phyloP scores from a whole-genome alignment of 179 eudicot species.

The Nepenthes alata region DNA sequence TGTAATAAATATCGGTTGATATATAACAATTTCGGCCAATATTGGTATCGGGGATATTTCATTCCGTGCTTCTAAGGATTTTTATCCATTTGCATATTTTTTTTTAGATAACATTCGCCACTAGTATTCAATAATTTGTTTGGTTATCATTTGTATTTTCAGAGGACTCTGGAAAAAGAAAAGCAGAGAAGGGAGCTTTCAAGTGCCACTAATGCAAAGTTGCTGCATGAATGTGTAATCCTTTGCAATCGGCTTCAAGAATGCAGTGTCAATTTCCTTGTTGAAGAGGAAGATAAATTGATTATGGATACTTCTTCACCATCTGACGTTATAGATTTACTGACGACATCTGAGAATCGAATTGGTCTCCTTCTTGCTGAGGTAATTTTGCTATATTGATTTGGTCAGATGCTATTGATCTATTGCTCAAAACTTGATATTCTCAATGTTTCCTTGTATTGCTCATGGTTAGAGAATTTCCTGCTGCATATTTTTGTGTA shows the following conservation, averaged over 20 bases:
- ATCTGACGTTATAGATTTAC: constrained; percentile 51
- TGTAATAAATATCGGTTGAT: no score
- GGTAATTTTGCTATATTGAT: constrained; percentile 28
- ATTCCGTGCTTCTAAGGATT: no score
- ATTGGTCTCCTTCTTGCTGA: constrained; percentile 78
- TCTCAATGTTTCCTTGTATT: no score
- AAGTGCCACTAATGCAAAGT: constrained; percentile 37
- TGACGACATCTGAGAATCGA: constrained; percentile 57
- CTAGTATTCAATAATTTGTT: no score
- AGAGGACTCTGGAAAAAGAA: constrained; percentile 55
- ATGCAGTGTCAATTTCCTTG: constrained; percentile 47
- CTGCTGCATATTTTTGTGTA: no score
- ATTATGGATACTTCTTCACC: constrained; percentile 45
- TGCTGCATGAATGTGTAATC: constrained; percentile 57
- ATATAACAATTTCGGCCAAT: no score
- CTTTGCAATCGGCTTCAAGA: constrained; percentile 69
- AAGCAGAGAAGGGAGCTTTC: constrained; percentile 42
- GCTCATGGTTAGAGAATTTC: no score
- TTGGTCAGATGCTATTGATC: neutral
- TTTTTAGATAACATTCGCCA: no score
- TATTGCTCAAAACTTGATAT: no score
- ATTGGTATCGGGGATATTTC: no score
- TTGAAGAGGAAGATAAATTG: constrained; percentile 56
- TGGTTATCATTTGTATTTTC: constrained; percentile 4
- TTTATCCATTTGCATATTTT: no score